These are phyloP conservation scores for Hypoxylon sp. DNA, from an alignment of 2,329 filamentous ascomycete species.

Conservation along the genomic window DNA sequence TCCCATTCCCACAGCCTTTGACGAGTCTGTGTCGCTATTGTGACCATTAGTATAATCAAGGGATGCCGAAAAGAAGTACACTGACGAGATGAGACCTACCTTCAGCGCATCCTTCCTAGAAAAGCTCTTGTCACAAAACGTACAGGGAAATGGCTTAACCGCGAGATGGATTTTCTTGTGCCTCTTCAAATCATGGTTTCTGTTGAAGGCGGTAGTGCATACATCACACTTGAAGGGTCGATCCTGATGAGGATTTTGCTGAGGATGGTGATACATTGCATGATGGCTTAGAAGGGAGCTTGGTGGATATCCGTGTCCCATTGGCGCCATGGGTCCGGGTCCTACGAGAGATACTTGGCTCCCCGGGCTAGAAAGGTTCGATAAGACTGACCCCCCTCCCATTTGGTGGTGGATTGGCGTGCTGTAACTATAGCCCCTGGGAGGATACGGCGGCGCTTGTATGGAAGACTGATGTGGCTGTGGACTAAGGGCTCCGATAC, in stretches of 20 bases:
- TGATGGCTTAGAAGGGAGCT: slow-evolving; percentile 58
- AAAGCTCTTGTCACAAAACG: slow-evolving; percentile 93
- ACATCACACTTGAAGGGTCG: slow-evolving; percentile 94
- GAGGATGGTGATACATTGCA: slow-evolving; percentile 65
- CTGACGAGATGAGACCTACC: slow-evolving; percentile 66
- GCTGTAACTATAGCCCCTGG: slow-evolving; percentile 52
- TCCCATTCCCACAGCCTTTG: slow-evolving; percentile 66
- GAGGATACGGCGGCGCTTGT: slow-evolving; percentile 63
- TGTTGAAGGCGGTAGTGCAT: slow-evolving; percentile 92
- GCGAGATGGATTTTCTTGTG: slow-evolving; percentile 95
- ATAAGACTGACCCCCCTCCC: slow-evolving; percentile 75
- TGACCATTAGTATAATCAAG: slow-evolving; percentile 24
- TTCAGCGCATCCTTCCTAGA: slow-evolving; percentile 96
- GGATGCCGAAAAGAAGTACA: not conserved
- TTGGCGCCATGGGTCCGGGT: slow-evolving; percentile 61
- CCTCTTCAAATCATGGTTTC: slow-evolving; percentile 94
- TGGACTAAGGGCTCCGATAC: slow-evolving; percentile 49
- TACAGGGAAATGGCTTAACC: slow-evolving; percentile 94
- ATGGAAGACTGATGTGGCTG: slow-evolving; percentile 56
- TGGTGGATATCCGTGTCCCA: slow-evolving; percentile 58
- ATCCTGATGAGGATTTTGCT: slow-evolving; percentile 67
- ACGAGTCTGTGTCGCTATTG: slow-evolving; percentile 69
- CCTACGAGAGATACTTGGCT: slow-evolving; percentile 77
- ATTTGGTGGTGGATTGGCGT: slow-evolving; percentile 60
- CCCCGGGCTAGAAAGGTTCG: slow-evolving; percentile 79